Evolutionary conservation across 1,284 basidiomycete genomes (phyloP), one percentile per base, ranked within the genome.

Genomic region (Golubevia sp.): DNA sequence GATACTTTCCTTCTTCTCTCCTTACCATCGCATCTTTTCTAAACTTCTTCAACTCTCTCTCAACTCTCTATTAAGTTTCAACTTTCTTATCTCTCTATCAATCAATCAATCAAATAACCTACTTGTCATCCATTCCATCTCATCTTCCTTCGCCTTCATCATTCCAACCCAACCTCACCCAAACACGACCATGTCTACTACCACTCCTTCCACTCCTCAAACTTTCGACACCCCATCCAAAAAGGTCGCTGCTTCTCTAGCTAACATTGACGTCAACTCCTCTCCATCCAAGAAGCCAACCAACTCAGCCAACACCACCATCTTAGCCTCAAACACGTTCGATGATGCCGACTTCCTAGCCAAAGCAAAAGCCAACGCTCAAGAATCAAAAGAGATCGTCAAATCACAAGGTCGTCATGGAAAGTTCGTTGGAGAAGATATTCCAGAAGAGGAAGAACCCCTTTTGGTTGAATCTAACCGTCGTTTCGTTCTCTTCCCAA

Each of bases 401-500:
- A 54, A 61, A 4, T 53, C 56, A 15, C 67, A 72, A 49, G 61
- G 67, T 44, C 34, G 75, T 24, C 73, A 73, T 62, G 65, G 69
- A 73, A 79, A 74, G 73, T 79, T 77, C 53, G 79, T 83, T 25
- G 80, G 79, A 44, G 79, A 83, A 30, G 75, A 80, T 63, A 63
- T 80, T 2, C 63, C 73, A 50, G 80, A 82, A 65, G 73, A 77
- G 66, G 80, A 83, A 53, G 80, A 83, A 70, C 80, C 80, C 23
- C 74, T 83, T 13, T 77, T 83, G 48, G 67, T 74, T 49, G 79
- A 82, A 64, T 76, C 71, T 69, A 67, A 58, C 57, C 72, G 77
- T 30, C 79, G 80, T 49, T 83, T 83, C 64, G 80, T 83, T 27
- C 75, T 83, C 51, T 83, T 83, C 76, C 80, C 80, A 61, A 83